Conservation (phyloP, 2,329 filamentous ascomycete genomes). For the Ilyonectria mors-panacis region DNA sequence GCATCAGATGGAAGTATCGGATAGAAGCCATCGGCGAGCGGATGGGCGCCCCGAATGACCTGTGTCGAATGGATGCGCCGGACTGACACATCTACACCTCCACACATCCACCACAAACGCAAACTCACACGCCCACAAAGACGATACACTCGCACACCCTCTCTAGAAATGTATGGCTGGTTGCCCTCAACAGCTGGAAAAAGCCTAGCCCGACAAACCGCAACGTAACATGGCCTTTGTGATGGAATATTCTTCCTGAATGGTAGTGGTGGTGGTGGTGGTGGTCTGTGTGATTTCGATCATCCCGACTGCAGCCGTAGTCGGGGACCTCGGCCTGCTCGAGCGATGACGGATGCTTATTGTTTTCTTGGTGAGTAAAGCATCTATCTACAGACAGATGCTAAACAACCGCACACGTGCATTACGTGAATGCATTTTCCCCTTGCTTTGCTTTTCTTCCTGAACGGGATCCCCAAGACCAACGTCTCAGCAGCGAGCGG, state of each 20-base stretch:
- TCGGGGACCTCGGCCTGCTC: constrained; percentile 6
- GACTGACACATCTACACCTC: not conserved
- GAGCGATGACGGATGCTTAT: not conserved
- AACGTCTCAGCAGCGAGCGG: constrained; percentile 3
- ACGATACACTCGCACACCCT: not conserved
- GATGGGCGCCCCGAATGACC: constrained; percentile 17
- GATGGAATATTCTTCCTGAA: constrained; percentile 6
- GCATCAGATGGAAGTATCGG: constrained; percentile 26
- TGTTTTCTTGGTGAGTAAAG: not conserved
- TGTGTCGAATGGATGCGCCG: constrained; percentile 9
- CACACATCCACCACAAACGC: not conserved
- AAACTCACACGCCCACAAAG: not conserved
- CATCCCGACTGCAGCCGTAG: not conserved
- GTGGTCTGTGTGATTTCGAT: constrained; percentile 7
- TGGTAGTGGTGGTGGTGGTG: not conserved
- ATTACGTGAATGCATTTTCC: not conserved
- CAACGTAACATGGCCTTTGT: constrained; percentile 36
- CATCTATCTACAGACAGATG: not conserved
- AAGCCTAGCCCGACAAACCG: constrained; percentile 17
- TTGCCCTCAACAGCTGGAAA: constrained; percentile 10
- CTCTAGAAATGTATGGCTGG: not conserved
- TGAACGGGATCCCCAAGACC: not conserved
- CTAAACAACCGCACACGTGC: not conserved
- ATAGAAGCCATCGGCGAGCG: constrained; percentile 12
- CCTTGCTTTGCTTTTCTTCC: not conserved